phyloP scores from a whole-genome alignment of 768 basidiomycete genomes.

The Rhodocollybia butyracea region DNA sequence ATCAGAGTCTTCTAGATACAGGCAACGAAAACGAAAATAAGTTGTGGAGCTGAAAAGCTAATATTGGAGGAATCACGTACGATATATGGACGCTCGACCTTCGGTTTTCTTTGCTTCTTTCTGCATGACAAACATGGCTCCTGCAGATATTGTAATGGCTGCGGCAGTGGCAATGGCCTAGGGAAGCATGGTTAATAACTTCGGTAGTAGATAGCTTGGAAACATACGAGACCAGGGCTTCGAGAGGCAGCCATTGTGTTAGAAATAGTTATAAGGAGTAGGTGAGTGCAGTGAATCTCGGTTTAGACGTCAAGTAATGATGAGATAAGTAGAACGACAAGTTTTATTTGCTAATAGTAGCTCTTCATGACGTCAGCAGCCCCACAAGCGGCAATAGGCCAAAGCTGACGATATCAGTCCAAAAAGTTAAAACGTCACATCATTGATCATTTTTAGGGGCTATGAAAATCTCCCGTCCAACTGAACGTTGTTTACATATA shows the following conservation, averaged over 20 bases:
- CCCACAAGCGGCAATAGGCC: neutral
- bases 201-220: neutral
- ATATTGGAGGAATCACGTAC: neutral
- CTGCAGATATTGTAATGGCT: conserved; percentile 2
- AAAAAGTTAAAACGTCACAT: neutral
- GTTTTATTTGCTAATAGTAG: neutral
- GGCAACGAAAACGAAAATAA: neutral
- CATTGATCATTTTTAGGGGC: too few species aligned
- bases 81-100: conserved; percentile 3
- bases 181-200: neutral
- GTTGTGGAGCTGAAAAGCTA: neutral
- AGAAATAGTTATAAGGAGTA: neutral
- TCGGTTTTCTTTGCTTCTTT: conserved; percentile 4
- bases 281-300: neutral
- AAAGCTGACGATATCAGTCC: neutral
- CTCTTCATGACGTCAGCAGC: neutral
- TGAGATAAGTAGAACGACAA: too few species aligned
- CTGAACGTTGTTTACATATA: too few species aligned
- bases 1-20: neutral
- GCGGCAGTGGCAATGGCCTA: conserved; percentile 2
- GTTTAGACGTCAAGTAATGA: too few species aligned
- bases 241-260: neutral
- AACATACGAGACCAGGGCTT: conserved; percentile 6
- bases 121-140: conserved; percentile 5
- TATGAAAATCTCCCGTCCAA: too few species aligned